Evolutionary conservation across 352 stramenopile species (phyloP).

Genomic region (Pythium oligandrum): DNA sequence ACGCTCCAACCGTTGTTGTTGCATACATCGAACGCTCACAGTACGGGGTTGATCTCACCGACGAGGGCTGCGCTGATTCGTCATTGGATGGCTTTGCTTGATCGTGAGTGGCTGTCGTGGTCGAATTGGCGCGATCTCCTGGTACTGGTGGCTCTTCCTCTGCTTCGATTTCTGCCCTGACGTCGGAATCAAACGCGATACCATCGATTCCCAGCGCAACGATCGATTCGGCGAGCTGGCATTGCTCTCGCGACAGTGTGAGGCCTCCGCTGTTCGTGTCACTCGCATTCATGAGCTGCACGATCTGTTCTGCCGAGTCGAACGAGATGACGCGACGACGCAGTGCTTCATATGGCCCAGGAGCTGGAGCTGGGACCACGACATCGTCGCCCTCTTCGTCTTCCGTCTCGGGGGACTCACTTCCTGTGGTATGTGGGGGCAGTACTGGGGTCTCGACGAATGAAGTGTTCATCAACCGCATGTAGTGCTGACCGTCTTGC

Average conservation of each 20-base stretch:
- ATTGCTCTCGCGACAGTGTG: constrained; percentile 47
- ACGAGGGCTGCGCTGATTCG: background rate
- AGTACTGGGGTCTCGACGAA: background rate
- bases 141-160: constrained; percentile 9
- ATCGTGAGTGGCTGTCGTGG: too few species aligned
- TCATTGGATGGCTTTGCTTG: background rate
- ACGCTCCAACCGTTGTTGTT: constrained; percentile 76
- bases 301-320: constrained; percentile 70
- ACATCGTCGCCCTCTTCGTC: background rate
- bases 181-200: constrained; percentile 25
- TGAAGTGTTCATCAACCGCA: constrained; percentile 19
- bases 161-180: constrained; percentile 4
- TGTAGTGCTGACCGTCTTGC: constrained; percentile 11
- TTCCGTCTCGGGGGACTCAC: background rate
- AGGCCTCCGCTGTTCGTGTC: constrained; percentile 17
- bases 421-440: background rate
- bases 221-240: constrained; percentile 70
- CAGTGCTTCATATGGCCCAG: constrained; percentile 51
- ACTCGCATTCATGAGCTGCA: constrained; percentile 39
- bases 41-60: too few species aligned
- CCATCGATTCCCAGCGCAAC: constrained; percentile 50
- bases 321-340: constrained; percentile 70
- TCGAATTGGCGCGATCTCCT: constrained; percentile 1
- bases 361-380: background rate
- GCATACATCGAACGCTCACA: constrained; percentile 67